These are phyloP conservation scores for Prunus yedoensis DNA, from an alignment of 331 rosid genomes.

Conservation along the genomic window DNA sequence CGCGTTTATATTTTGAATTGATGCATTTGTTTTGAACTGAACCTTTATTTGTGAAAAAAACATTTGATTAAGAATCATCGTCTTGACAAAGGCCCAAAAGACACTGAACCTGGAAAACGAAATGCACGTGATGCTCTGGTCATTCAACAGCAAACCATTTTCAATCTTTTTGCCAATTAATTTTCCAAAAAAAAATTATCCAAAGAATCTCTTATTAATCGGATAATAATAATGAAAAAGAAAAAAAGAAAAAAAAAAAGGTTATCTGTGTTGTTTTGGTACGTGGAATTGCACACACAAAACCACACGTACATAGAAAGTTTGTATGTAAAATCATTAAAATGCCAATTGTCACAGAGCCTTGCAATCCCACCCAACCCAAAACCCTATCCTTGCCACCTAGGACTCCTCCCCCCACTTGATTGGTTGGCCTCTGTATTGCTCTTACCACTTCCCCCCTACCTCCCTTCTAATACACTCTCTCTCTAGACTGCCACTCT, in stretches of 20 bases:
- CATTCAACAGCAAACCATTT: not conserved
- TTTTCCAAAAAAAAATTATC: too few relatives aligned
- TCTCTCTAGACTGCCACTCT: not conserved
- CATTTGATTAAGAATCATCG: not conserved
- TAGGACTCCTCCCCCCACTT: not conserved
- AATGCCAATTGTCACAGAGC: not conserved
- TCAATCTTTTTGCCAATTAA: too few relatives aligned
- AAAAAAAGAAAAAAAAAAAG: too few relatives aligned
- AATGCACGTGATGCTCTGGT: not conserved
- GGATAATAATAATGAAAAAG: too few relatives aligned
- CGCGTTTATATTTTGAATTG: not conserved
- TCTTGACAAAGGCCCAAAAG: not conserved
- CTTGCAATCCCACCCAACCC: conserved; percentile 3
- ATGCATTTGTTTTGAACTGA: not conserved
- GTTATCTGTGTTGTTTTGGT: not conserved
- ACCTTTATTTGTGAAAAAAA: too few relatives aligned
- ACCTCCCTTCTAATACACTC: not conserved
- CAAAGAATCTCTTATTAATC: too few relatives aligned
- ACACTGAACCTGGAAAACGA: not conserved
- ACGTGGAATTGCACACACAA: not conserved
- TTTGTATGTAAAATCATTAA: not conserved
- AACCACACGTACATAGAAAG: not conserved
- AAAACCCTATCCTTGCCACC: conserved; percentile 28
- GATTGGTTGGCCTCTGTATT: conserved; percentile 6
- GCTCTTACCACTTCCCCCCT: conserved; percentile 1